phyloP scores from a whole-genome alignment of 306 rosid species.

The Senna tora region DNA sequence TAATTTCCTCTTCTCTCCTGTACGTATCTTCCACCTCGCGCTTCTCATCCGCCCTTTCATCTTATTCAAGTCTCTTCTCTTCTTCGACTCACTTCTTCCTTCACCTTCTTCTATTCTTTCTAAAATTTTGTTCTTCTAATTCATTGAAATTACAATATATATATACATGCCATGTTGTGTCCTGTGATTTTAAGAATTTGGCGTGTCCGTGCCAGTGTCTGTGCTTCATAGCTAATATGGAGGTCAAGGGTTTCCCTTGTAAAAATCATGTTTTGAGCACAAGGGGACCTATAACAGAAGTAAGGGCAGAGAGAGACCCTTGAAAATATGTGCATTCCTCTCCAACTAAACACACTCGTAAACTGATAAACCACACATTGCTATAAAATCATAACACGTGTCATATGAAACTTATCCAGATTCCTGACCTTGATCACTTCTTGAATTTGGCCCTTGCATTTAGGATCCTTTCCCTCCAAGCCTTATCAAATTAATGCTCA shows the following conservation, averaged over 20 bases:
- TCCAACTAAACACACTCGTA: background rate
- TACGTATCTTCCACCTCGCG: too few relatives aligned
- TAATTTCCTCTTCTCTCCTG: too few relatives aligned
- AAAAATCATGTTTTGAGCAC: background rate
- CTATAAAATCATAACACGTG: background rate
- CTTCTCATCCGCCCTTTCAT: too few relatives aligned
- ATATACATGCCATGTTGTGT: too few relatives aligned
- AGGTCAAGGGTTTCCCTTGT: background rate
- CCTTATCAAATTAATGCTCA: background rate
- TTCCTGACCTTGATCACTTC: background rate
- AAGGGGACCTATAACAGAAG: background rate
- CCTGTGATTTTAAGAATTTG: too few relatives aligned
- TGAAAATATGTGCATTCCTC: background rate
- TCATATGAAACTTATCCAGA: background rate
- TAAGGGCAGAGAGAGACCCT: background rate
- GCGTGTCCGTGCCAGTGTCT: too few relatives aligned
- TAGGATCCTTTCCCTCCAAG: background rate
- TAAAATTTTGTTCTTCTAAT: too few relatives aligned
- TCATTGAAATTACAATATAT: too few relatives aligned
- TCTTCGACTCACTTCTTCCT: too few relatives aligned
- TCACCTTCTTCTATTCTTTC: too few relatives aligned
- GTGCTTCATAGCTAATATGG: too few relatives aligned
- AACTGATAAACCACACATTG: background rate
- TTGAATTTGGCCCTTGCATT: background rate
- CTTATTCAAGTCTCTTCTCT: too few relatives aligned